Conservation (phyloP, 805 yeast genomes). For the Cyberlindnera maritima region DNA sequence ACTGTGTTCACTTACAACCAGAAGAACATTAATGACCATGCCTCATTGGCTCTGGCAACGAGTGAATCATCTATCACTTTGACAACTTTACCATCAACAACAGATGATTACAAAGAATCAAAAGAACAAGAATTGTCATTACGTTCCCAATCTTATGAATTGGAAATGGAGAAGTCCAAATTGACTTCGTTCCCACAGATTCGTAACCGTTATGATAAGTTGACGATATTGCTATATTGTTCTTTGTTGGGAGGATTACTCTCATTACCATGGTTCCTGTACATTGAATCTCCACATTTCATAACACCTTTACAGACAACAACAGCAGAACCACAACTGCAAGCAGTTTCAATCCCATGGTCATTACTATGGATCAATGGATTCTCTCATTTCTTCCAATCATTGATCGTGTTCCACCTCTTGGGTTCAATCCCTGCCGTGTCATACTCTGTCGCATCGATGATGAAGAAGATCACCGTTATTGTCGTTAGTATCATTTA, state of each 20-base stretch:
- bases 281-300: constrained; percentile 51
- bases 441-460: constrained; percentile 80
- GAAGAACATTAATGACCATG: constrained; percentile 23
- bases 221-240: constrained; percentile 78
- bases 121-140: constrained; percentile 13
- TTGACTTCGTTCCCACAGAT: constrained; percentile 16
- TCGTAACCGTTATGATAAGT: constrained; percentile 63
- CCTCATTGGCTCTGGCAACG: constrained; percentile 22
- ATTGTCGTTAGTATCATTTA: constrained; percentile 74
- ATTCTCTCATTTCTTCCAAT: constrained; percentile 73
- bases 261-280: constrained; percentile 71
- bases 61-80: not conserved
- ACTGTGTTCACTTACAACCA: constrained; percentile 58
- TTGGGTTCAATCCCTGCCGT: constrained; percentile 81
- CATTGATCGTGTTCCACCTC: constrained; percentile 76
- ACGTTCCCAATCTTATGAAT: constrained; percentile 15
- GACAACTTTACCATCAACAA: constrained; percentile 5
- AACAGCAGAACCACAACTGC: constrained; percentile 22
- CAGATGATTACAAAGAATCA: constrained; percentile 3
- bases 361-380: constrained; percentile 63
- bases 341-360: constrained; percentile 38
- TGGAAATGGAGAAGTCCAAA: constrained; percentile 15
- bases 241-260: constrained; percentile 68
- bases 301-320: constrained; percentile 11
- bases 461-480: constrained; percentile 85